These are phyloP conservation scores for Erysiphe pulchra DNA, from an alignment of 2,329 filamentous ascomycete species.

Conservation along the genomic window DNA sequence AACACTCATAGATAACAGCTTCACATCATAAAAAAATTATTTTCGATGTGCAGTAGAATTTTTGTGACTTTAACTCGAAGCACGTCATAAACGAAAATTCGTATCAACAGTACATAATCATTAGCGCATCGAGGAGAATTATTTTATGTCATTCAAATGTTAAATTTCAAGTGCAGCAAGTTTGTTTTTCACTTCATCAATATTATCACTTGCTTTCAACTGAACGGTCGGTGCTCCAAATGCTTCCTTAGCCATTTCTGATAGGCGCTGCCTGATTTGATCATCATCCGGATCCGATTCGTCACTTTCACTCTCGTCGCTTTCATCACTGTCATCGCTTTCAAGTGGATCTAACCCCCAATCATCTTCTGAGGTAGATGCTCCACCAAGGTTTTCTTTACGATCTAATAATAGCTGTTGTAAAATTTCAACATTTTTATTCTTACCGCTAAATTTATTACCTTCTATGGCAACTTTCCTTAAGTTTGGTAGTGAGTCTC, in stretches of 20 bases:
- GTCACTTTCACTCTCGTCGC: slow-evolving; percentile 31
- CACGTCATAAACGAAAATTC: too few relatives aligned
- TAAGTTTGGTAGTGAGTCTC: slow-evolving; percentile 43
- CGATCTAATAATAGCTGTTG: slow-evolving; percentile 48
- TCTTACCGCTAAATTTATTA: slow-evolving; percentile 80
- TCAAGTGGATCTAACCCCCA: slow-evolving; percentile 72
- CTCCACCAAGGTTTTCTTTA: slow-evolving; percentile 46
- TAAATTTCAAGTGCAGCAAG: slow-evolving; percentile 33
- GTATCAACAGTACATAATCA: neutral
- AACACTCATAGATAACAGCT: too few relatives aligned
- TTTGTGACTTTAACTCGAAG: too few relatives aligned
- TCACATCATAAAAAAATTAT: too few relatives aligned
- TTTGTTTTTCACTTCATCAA: slow-evolving; percentile 55
- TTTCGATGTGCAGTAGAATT: too few relatives aligned
- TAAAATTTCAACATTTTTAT: slow-evolving; percentile 41
- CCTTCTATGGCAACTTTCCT: slow-evolving; percentile 84
- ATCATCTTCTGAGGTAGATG: slow-evolving; percentile 44
- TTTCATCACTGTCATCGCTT: slow-evolving; percentile 47
- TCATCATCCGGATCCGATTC: slow-evolving; percentile 15
- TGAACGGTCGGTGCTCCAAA: slow-evolving; percentile 50
- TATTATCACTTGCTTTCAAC: slow-evolving; percentile 40
- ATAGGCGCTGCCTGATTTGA: slow-evolving; percentile 40
- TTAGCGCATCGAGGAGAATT: neutral
- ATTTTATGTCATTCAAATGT: neutral
- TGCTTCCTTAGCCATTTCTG: slow-evolving; percentile 43